Base-by-base conservation (phyloP, 2,329 filamentous ascomycete species). In the Fusarium sp. region DNA sequence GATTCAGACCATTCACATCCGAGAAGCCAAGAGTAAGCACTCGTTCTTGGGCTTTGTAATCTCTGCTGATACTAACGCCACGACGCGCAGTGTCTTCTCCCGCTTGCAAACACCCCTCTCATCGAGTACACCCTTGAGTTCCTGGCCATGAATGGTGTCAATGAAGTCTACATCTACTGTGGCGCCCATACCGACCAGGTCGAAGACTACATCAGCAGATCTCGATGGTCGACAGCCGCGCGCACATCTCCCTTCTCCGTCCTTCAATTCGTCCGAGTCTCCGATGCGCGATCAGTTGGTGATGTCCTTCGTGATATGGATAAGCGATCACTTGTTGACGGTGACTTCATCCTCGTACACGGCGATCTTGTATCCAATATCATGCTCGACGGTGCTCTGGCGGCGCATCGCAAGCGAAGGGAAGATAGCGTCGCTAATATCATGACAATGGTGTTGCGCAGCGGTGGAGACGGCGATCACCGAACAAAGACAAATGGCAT, bases 41-140 rank as follows among this genome's bases (percentile, higher is more conserved):
- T 9, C 14, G 14, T 4, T 7, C 11, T 29, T 6, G 27, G 27
- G 17, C 4, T 4, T 25, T 14, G 9, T 9, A 31, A 9, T 3
- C 13, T 39, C 15, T 23, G 42, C 49, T 47, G 14, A 14, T 38
- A 38, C 70, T 73, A 50, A 73, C 52, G 15, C 19, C 47, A 17
- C 15, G n/a, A 21, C 38, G 15, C 44, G 27, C 70, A 96, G 91
- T 98, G 95, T 80, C 88, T 99, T 29, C 83, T 99, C 7, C 93
- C 94, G 10, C 84, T 99, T 57, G 95, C 92, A 57, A 98, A 98
- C 75, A 93, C 89, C 2, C 94, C 95, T 32, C 82, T 99, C 62
- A 96, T 99, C 78, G 95, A 99, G 76, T 98, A 99, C 75, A 98
- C 94, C 4, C 88, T 98, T 70, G 93, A 98, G 73, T 98, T 97